phyloP scores from a whole-genome alignment of 2,329 filamentous ascomycete species.

The Stachybotrys elegans region DNA sequence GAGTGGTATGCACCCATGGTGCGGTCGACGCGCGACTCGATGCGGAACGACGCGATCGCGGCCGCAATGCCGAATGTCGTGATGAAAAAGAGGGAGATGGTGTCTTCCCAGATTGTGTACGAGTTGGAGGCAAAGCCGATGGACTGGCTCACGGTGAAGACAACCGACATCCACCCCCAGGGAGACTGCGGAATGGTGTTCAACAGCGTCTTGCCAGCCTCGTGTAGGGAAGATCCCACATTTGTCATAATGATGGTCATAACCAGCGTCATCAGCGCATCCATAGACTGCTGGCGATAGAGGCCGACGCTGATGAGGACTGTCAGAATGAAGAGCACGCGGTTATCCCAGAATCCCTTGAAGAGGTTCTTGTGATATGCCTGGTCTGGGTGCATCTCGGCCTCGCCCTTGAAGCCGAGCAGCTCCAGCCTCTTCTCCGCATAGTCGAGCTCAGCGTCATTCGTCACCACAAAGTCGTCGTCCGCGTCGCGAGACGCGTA shows the following conservation, averaged over 20 bases:
- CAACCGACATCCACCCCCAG: slow-evolving; percentile 82
- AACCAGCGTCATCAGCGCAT: slow-evolving; percentile 34
- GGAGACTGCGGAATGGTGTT: slow-evolving; percentile 65
- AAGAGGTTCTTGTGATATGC: slow-evolving; percentile 26
- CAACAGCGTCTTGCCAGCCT: slow-evolving; percentile 36
- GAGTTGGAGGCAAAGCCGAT: slow-evolving; percentile 95
- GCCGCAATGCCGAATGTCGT: slow-evolving; percentile 79
- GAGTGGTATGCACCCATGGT: slow-evolving; percentile 81
- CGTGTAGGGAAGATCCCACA: slow-evolving; percentile 36
- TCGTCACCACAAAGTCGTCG: slow-evolving; percentile 48
- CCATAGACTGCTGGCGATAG: slow-evolving; percentile 25
- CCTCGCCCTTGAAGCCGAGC: slow-evolving; percentile 27
- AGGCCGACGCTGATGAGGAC: slow-evolving; percentile 21
- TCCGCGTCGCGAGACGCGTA: slow-evolving; percentile 62
- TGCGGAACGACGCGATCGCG: slow-evolving; percentile 68
- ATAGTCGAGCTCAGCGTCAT: slow-evolving; percentile 53
- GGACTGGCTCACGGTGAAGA: slow-evolving; percentile 84
- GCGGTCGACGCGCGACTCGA: slow-evolving; percentile 61
- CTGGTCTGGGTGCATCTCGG: slow-evolving; percentile 35
- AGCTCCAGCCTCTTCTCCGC: slow-evolving; percentile 55
- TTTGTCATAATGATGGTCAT: slow-evolving; percentile 33
- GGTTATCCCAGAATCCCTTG: slow-evolving; percentile 29
- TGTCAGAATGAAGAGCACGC: slow-evolving; percentile 25
- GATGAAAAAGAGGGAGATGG: slow-evolving; percentile 87
- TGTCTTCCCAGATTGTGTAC: slow-evolving; percentile 98